Base-by-base conservation (phyloP, 306 rosid species). In the Sindora glabra region DNA sequence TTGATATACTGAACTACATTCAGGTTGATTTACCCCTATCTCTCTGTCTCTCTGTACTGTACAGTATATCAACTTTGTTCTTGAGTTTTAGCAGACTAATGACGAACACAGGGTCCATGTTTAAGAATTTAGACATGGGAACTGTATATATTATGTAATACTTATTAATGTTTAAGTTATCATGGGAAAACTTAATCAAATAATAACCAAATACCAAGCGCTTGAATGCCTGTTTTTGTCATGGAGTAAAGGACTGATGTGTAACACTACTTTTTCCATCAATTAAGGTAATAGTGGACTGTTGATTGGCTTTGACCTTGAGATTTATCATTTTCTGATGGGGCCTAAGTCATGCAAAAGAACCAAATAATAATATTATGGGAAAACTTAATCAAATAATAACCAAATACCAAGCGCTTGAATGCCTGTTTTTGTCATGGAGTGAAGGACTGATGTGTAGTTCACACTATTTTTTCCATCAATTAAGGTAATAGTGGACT, bases 1-100 rank as follows among this genome's bases (percentile, higher is more conserved):
- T 64, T 55, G 95, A 89, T 61, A 62, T 86, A 65, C 65, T 89
- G 29, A 81, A 55, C 81, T 81, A 86, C 67, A 60, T 89, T 70
- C 95, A 87, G 87, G 97, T 89, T 50, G 25, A 23, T 30, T 70
- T 17, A 13, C n/a, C n/a, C n/a, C n/a, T n/a, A 16, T 7, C 30
- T 50, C 37, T 63, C 16, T 17, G 17, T 49, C 6, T 17, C 37
- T 48, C 29, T 10, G 14, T 66, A 50, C 54, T 17, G 38, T 71
- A 18, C 27, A 29, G 14, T 47, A 5, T 33, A 8, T n/a, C n/a
- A n/a, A n/a, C 4, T 42, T 41, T 42, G 22, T 47, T 25, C 41
- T 50, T 48, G 65, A 12, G 13, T 21, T 42, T 49, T 1, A 51
- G 44, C 25, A 37, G 16, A 39, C 14, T 52, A 6, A 6, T 46